Conservation (phyloP, 176 grass and related monocot genomes). For the Tuctoria greenei region DNA sequence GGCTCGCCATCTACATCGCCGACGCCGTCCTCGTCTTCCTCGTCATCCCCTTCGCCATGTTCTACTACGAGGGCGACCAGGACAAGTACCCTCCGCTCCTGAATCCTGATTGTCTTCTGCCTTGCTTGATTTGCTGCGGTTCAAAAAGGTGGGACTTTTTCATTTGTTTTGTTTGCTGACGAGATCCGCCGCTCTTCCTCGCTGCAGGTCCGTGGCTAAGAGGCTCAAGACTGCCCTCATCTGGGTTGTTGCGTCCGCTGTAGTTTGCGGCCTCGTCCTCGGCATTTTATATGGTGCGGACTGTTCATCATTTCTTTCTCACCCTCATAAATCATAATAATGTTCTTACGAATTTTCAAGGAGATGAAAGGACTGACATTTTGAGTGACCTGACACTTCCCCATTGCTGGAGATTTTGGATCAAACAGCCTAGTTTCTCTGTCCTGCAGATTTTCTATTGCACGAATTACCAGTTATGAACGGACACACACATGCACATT, state of each 20-base stretch:
- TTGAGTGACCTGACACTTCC: not conserved
- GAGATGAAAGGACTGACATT: not conserved
- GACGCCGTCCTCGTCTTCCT: slow-evolving; percentile 97
- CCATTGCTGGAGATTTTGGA: not conserved
- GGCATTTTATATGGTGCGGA: slow-evolving; percentile 83
- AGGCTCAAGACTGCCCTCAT: slow-evolving; percentile 76
- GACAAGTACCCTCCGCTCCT: slow-evolving; percentile 52
- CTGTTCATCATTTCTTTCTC: not conserved
- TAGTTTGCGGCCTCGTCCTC: slow-evolving; percentile 84
- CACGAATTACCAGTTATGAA: not conserved
- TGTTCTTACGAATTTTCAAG: not conserved
- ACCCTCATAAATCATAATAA: not conserved
- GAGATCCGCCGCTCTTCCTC: slow-evolving; percentile 31
- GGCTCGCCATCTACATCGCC: slow-evolving; percentile 78
- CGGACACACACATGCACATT: not conserved
- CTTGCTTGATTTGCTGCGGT: not conserved
- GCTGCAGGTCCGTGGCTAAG: slow-evolving; percentile 71
- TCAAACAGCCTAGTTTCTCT: not conserved
- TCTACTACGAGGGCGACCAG: slow-evolving; percentile 99
- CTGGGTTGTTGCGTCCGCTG: slow-evolving; percentile 69
- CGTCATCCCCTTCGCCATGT: slow-evolving; percentile 94
- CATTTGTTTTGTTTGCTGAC: slow-evolving; percentile 1
- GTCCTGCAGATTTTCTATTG: not conserved
- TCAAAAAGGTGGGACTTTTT: not conserved
- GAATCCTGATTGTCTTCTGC: not conserved